Evolutionary conservation across 2,329 filamentous ascomycete genomes (phyloP).

Genomic region (Calonectria henricotiae): DNA sequence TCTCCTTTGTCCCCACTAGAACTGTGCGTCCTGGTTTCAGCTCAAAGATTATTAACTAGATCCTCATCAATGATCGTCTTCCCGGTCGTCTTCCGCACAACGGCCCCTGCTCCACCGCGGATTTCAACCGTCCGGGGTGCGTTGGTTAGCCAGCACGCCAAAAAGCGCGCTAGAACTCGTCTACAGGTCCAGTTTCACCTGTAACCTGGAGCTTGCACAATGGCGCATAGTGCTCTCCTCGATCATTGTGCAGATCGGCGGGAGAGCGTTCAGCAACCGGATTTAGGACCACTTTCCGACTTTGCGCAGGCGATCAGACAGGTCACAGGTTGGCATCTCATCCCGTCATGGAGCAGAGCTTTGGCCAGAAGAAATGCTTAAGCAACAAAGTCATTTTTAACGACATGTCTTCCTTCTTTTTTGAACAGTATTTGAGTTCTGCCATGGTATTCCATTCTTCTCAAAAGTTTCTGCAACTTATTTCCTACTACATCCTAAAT

Average conservation of each 20-base stretch:
- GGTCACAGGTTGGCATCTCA: neutral
- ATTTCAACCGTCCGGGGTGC: neutral
- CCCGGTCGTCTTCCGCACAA: neutral
- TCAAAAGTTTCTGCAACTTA: neutral
- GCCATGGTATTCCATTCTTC: neutral
- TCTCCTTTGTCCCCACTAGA: neutral
- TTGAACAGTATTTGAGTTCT: neutral
- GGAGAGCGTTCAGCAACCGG: neutral
- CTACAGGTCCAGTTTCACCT: conserved; percentile 7
- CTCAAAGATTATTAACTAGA: neutral
- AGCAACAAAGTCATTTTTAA: neutral
- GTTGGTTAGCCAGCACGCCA: neutral
- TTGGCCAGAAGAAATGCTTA: conserved; percentile 1
- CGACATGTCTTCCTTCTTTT: neutral
- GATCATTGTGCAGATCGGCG: neutral
- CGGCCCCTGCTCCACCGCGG: neutral
- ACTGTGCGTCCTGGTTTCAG: neutral
- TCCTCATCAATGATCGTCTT: neutral
- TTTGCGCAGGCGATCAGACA: neutral
- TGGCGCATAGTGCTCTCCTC: neutral
- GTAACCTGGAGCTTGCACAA: neutral
- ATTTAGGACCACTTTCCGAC: conserved; percentile 21
- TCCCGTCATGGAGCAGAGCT: neutral
- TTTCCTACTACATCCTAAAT: neutral
- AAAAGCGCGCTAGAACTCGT: conserved; percentile 2